phyloP scores from a whole-genome alignment of 345 rosid species.

The Populus davidiana region DNA sequence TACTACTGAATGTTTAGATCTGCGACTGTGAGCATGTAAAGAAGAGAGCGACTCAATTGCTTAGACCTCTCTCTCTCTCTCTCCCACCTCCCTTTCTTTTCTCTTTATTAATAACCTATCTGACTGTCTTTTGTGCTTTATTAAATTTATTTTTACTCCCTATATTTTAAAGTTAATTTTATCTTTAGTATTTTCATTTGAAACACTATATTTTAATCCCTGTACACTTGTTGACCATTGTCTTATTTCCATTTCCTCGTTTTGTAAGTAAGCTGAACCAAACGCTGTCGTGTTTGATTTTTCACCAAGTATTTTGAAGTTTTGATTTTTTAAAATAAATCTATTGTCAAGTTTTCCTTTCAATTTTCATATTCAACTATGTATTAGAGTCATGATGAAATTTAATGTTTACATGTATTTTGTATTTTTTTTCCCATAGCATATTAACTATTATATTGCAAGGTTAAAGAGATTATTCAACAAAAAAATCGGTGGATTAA shows the following conservation, averaged over 20 bases:
- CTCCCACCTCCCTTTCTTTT: not conserved
- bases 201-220: not conserved
- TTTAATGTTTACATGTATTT: no score
- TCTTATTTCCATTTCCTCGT: not conserved
- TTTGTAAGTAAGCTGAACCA: no score
- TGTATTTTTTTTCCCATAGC: no score
- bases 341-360: not conserved
- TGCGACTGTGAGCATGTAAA: not conserved
- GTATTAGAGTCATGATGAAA: not conserved
- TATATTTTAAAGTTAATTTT: not conserved
- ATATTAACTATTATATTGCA: no score
- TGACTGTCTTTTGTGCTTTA: not conserved
- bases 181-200: not conserved
- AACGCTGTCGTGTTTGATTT: not conserved
- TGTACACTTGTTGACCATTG: not conserved
- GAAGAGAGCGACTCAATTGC: slow-evolving; percentile 31
- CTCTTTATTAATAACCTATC: not conserved
- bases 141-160: not conserved
- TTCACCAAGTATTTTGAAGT: not conserved
- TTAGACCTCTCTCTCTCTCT: not conserved
- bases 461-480: no score
- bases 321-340: not conserved
- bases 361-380: not conserved
- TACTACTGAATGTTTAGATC: not conserved
- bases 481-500: not conserved